Conservation (phyloP, 176 grass and related monocot genomes). For the Aegilops speltoides region DNA sequence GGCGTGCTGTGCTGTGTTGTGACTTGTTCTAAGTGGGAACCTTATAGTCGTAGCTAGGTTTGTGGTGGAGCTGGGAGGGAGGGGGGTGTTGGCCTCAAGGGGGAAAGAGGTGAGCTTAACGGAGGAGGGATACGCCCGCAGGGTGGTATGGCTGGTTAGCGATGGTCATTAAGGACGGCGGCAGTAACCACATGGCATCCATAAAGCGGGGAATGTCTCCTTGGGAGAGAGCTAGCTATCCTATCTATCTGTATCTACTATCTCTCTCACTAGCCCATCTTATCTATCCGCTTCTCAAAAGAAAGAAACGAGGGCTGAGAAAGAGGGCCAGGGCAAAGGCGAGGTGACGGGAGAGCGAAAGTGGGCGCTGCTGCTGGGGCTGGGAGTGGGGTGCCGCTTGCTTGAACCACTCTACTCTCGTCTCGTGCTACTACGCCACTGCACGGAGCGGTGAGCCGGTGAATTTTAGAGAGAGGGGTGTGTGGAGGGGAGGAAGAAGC, state of each 20-base stretch:
- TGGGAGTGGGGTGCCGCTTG: background rate
- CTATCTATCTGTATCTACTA: background rate
- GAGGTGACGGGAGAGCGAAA: slow-evolving; percentile 25
- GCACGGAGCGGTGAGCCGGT: slow-evolving; percentile 16
- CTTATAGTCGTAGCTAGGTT: slow-evolving; percentile 42
- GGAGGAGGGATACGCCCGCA: background rate
- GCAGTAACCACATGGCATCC: slow-evolving; percentile 23
- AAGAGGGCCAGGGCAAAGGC: background rate
- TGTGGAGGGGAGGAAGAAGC: slow-evolving; percentile 6
- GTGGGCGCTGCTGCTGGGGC: background rate
- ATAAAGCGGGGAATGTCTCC: slow-evolving; percentile 51
- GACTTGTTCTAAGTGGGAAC: background rate
- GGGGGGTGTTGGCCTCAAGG: slow-evolving; percentile 35
- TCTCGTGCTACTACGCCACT: background rate
- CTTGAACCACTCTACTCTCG: slow-evolving; percentile 22
- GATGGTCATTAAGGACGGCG: background rate
- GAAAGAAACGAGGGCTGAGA: background rate
- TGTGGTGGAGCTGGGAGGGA: background rate
- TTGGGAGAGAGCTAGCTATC: slow-evolving; percentile 26
- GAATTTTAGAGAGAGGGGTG: background rate
- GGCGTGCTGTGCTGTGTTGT: background rate
- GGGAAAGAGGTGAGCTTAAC: slow-evolving; percentile 19
- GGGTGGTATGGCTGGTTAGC: background rate
- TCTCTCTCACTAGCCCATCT: slow-evolving; percentile 6
- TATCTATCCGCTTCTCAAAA: slow-evolving; percentile 22